Evolutionary conservation across 2,329 filamentous ascomycete species (phyloP), one percentile per base, ranked within the genome.

Genomic region (Ilyonectria mors-panacis): DNA sequence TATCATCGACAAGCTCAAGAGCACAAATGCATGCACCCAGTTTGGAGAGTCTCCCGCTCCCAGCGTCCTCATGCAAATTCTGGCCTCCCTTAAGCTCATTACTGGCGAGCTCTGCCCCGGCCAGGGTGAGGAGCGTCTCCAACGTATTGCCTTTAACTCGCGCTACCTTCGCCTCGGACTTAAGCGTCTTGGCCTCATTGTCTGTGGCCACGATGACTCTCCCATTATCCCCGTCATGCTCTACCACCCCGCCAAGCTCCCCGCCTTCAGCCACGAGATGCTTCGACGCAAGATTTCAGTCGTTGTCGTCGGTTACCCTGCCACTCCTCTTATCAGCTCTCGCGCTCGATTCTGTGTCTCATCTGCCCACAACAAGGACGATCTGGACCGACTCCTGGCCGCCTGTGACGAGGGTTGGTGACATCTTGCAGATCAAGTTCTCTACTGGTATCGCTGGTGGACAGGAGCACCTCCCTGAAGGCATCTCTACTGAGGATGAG

Each of bases 161-260:
- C 92, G 96, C 53, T 99, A 99, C 80, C 93, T 99, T n/a, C 94
- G 96, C 66, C 91, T 99, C 30, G 96, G 96, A 73, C 89, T 99
- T 77, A 99, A 99, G 87, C 93, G 96, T 74, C 91, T 99, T 59
- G 96, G 96, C 56, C 95, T 94, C 84, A 99, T 99, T 78, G 92
- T 98, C 61, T 98, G 97, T 79, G 96, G 96, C 68, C 95, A 98
- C 80, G 96, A 99, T 78, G 96, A 99, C 83, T 98, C 95, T 6
- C 96, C 96, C 63, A 98, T 99, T 75, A 94, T 99, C 74, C 96
- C 96, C 60, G 82, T 99, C 73, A 89, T 97, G 77, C 90, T 99
- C 30, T 99, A 98, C 87, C 94, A 98, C 83, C 96, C 96, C n/a
- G 96, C 94, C 76, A 99, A 99, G 85, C 98, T 99, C 87, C 93